phyloP scores from a whole-genome alignment of 169 alveolate species.

The Cryptosporidium parvum region DNA sequence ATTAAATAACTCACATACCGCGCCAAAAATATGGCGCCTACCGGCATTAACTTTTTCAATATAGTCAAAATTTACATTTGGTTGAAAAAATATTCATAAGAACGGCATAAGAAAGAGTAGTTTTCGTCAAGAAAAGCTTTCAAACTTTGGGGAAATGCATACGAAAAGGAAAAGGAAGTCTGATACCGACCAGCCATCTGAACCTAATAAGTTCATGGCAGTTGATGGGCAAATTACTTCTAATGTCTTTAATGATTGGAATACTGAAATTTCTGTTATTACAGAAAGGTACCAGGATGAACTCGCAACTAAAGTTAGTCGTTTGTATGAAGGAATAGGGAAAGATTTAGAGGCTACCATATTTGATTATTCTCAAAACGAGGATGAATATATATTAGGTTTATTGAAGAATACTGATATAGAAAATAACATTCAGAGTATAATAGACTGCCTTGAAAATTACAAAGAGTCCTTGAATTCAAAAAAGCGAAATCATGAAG shows the following conservation, averaged over 20 bases:
- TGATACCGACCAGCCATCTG: background rate
- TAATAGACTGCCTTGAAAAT: conserved; percentile 22
- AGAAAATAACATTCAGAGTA: conserved; percentile 2
- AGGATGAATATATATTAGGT: conserved; percentile 23
- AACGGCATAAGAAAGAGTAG: conserved; percentile 5
- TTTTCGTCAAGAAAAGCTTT: background rate
- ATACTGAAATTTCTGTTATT: conserved; percentile 30
- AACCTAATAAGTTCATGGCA: background rate
- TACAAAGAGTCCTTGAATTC: background rate
- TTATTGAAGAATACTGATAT: conserved; percentile 23
- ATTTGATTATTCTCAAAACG: conserved; percentile 23
- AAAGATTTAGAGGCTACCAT: conserved; percentile 10
- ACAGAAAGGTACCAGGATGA: conserved; percentile 34
- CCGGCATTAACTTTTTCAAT: background rate
- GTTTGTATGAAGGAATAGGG: conserved; percentile 48
- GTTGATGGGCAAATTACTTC: background rate
- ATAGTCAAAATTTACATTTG: conserved; percentile 8
- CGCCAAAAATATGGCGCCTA: conserved; percentile 27
- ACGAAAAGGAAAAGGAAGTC: conserved; percentile 27
- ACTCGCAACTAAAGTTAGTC: background rate
- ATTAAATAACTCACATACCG: conserved; percentile 14
- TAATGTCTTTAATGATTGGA: conserved; percentile 63
- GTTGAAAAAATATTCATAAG: background rate
- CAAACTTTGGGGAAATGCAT: background rate
- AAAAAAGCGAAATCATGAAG: background rate